Evolutionary conservation across 345 rosid genomes (phyloP), one percentile per base, ranked within the genome.

Genomic region (Heritiera littoralis): DNA sequence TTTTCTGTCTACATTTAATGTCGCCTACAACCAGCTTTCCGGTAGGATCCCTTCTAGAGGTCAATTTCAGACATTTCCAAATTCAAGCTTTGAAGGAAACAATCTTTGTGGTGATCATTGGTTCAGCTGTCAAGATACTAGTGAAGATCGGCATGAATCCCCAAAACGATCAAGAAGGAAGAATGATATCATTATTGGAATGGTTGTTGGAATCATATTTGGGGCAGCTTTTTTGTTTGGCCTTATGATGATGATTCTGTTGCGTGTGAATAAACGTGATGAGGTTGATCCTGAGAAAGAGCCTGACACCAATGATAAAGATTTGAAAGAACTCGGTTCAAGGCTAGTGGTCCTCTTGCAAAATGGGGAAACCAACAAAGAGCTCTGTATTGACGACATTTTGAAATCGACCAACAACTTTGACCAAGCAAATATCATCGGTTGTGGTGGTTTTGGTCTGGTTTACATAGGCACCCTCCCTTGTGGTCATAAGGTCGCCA

Each of bases 371-470:
- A 77, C 73, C 30, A 30, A 80, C 48, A 88, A 78, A 72, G 89
- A 90, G 61, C 87, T 94, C 66, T 85, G 89, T 8, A 78, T 87
- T 41, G 91, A 89, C 46, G 98, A 93, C 79, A 88, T 93, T 78
- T 20, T 85, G 79, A 84, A 80, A 75, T 90, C 98, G 5, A 93
- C 98, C 38, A 78, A 88, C 83, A 82, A 89, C 77, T 93, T 93
- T 40, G 90, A 93, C 48, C 94, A 91, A 83, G 87, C 89, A 46
- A 92, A 92, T 84, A 93, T 93, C 66, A 85, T 93, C 3, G 98
- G 98, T 10, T 93, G 98, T 48, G 94, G 98, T 4, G 98, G 98
- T 58, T 93, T 93, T 35, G 98, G 98, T 74, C 80, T 93, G 78
- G 98, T 93, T 77, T 93, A 91, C 84, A 91, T 77, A 83, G 96